Evolutionary conservation across 495 filamentous ascomycete genomes (phyloP).

Genomic region (Annulohypoxylon moriforme): DNA sequence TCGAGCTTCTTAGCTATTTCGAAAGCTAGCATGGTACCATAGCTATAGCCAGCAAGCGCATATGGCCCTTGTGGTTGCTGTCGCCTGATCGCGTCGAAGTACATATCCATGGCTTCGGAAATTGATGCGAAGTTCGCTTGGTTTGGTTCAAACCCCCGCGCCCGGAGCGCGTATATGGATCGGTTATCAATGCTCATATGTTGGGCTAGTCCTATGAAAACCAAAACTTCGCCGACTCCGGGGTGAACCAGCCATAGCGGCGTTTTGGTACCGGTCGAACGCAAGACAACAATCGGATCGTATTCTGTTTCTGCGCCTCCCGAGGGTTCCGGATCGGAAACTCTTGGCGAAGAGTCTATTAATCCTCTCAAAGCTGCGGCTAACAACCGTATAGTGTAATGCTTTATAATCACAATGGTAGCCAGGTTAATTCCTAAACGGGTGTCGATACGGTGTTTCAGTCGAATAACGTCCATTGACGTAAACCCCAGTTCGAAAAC

Average conservation of each 20-base stretch:
- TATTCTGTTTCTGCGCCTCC: slow-evolving; percentile 45
- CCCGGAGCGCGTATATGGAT: slow-evolving; percentile 64
- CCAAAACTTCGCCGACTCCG: slow-evolving; percentile 65
- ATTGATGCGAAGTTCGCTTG: slow-evolving; percentile 51
- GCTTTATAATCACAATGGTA: slow-evolving; percentile 47
- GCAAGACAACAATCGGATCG: slow-evolving; percentile 60
- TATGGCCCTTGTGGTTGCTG: slow-evolving; percentile 67
- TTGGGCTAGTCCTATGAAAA: slow-evolving; percentile 64
- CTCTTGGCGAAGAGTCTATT: neutral
- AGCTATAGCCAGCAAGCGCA: slow-evolving; percentile 66
- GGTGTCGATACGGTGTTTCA: slow-evolving; percentile 38
- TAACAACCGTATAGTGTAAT: slow-evolving; percentile 49
- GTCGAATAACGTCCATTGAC: slow-evolving; percentile 42
- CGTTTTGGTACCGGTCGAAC: slow-evolving; percentile 44
- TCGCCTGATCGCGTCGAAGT: slow-evolving; percentile 56
- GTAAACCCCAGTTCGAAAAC: slow-evolving; percentile 27
- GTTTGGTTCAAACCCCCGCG: slow-evolving; percentile 60
- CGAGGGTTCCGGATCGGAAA: neutral
- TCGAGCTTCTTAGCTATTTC: slow-evolving; percentile 63
- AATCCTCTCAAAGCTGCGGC: slow-evolving; percentile 41
- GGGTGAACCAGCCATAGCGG: slow-evolving; percentile 69
- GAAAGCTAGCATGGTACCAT: slow-evolving; percentile 65
- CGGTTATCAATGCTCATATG: slow-evolving; percentile 51
- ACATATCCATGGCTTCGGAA: slow-evolving; percentile 52
- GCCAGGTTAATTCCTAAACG: slow-evolving; percentile 43